These are phyloP conservation scores for Zopfochytrium polystomum DNA, from an alignment of 371 early-diverging fungal species.

Conservation along the genomic window DNA sequence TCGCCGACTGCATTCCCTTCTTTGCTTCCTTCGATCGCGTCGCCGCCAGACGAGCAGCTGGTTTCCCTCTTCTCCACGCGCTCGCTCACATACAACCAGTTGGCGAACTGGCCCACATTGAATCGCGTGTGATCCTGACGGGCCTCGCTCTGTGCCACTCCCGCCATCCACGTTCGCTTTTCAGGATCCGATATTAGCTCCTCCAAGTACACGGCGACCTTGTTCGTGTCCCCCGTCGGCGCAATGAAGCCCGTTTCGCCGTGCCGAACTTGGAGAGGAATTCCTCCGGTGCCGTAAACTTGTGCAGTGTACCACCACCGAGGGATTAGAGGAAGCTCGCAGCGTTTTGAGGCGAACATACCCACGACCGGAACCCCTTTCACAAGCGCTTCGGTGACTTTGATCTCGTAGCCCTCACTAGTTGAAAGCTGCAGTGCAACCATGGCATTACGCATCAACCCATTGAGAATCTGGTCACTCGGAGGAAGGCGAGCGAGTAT, in stretches of 20 bases:
- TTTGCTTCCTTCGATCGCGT: not conserved
- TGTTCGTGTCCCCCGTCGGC: constrained; percentile 53
- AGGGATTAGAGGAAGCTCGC: constrained; percentile 50
- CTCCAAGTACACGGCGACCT: not conserved
- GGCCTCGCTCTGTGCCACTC: not conserved
- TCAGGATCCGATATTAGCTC: not conserved
- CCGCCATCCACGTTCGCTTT: not conserved
- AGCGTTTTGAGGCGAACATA: constrained; percentile 20
- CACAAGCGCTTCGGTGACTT: constrained; percentile 80
- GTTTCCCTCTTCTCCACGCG: not conserved
- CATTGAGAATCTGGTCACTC: constrained; percentile 77
- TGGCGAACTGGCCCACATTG: not conserved
- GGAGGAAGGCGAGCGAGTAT: constrained; percentile 56
- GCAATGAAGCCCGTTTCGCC: constrained; percentile 66
- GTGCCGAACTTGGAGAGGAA: constrained; percentile 74
- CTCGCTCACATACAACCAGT: not conserved
- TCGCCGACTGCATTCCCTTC: too few species aligned
- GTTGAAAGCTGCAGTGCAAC: constrained; percentile 77
- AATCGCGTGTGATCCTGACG: not conserved
- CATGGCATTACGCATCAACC: constrained; percentile 64
- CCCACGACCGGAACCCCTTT: constrained; percentile 47
- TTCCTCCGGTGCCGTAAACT: constrained; percentile 67
- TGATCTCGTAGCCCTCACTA: constrained; percentile 87
- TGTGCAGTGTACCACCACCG: too few species aligned
- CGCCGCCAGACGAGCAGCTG: not conserved